These are phyloP conservation scores for Metarhizium sp. DNA, from an alignment of 2,329 filamentous ascomycete species.

Conservation along the genomic window DNA sequence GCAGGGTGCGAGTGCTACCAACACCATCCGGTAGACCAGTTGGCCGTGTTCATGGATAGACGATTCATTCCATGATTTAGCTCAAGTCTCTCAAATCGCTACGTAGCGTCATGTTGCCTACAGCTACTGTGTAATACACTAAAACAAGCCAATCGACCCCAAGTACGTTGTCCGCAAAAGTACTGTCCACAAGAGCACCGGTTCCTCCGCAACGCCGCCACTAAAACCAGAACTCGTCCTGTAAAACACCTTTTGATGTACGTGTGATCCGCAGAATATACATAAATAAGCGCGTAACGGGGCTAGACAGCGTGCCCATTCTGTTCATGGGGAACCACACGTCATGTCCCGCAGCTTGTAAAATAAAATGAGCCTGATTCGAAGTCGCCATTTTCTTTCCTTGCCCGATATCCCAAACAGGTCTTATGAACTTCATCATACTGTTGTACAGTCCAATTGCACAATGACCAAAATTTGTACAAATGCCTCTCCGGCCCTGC, in stretches of 20 bases:
- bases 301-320: background rate
- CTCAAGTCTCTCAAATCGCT: background rate
- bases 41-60: background rate
- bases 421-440: conserved; percentile 13
- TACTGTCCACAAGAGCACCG: conserved; percentile 13
- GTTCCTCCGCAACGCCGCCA: conserved; percentile 17
- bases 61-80: too few species aligned
- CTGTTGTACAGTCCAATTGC: conserved; percentile 20
- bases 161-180: conserved; percentile 13
- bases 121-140: conserved; percentile 13
- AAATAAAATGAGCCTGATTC: background rate
- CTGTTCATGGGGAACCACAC: conserved; percentile 1
- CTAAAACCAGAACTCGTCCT: conserved; percentile 15
- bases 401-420: background rate
- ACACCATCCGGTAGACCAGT: background rate
- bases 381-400: background rate
- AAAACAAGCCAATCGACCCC: conserved; percentile 17
- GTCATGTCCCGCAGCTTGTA: background rate
- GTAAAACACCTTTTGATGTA: conserved; percentile 37
- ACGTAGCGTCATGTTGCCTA: conserved; percentile 15
- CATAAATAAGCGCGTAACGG: conserved; percentile 21
- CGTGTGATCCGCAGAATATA: conserved; percentile 33
- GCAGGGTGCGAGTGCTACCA: too few species aligned
- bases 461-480: background rate
- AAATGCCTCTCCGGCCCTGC: background rate